Evolutionary conservation across 2,329 filamentous ascomycete genomes (phyloP).

Genomic region (Helminthosporium solani): DNA sequence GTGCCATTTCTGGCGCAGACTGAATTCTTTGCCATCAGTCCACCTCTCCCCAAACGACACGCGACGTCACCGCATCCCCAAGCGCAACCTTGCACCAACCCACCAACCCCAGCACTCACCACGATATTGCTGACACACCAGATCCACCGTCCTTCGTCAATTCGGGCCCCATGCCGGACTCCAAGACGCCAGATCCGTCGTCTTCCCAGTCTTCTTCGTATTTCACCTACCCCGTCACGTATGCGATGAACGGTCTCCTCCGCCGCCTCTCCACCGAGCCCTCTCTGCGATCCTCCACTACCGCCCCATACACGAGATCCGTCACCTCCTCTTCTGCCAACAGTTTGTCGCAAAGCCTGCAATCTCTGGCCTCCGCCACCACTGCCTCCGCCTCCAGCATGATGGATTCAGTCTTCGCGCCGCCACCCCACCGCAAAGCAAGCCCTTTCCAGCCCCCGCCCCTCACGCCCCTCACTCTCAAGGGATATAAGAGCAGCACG

Average conservation of each 20-base stretch:
- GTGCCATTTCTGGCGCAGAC: not conserved
- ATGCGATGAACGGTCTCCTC: conserved; percentile 50
- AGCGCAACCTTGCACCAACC: conserved; percentile 2
- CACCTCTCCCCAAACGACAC: not conserved
- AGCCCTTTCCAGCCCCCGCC: conserved; percentile 87
- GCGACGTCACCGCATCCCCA: conserved; percentile 5
- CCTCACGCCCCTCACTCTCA: conserved; percentile 74
- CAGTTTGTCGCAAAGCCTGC: conserved; percentile 32
- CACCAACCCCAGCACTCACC: conserved; percentile 6
- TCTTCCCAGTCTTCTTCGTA: conserved; percentile 41
- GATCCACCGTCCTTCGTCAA: conserved; percentile 4
- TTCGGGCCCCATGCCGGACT: conserved; percentile 35
- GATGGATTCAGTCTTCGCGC: conserved; percentile 61
- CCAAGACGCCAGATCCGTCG: conserved; percentile 16
- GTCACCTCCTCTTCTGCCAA: not conserved
- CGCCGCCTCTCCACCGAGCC: conserved; percentile 51
- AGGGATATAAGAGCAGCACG: conserved; percentile 65
- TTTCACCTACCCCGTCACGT: conserved; percentile 52
- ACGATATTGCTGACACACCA: not conserved
- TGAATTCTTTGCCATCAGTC: not conserved
- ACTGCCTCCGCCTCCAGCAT: conserved; percentile 38
- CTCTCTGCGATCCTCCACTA: conserved; percentile 11
- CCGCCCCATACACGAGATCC: conserved; percentile 11
- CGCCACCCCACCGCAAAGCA: conserved; percentile 60
- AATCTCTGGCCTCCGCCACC: conserved; percentile 28